Percentiles rank a stretch among this genome's conserved stretches.
These are phyloP conservation scores for Hypericum androsaemum DNA, from an alignment of 345 rosid genomes.

Conservation along the genomic window DNA sequence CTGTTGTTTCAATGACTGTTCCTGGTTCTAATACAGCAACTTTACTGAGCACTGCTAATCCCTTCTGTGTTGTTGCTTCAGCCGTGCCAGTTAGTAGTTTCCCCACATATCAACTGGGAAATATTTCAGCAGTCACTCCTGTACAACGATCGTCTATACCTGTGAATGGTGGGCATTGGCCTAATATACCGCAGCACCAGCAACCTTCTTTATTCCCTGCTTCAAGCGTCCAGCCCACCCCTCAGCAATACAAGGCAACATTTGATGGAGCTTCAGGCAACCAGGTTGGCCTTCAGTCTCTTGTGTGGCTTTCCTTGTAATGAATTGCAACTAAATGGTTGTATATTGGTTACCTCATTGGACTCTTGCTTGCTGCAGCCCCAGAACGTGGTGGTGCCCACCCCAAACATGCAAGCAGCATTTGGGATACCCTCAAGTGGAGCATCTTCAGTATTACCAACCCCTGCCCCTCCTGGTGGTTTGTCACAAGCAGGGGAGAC, in stretches of 20 bases:
- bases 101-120: slow-evolving; percentile 23
- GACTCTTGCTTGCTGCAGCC: slow-evolving; percentile 32
- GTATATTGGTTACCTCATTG: slow-evolving; percentile 6
- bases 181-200: slow-evolving; percentile 31
- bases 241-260: slow-evolving; percentile 37
- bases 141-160: slow-evolving; percentile 25
- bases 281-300: slow-evolving; percentile 38
- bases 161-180: slow-evolving; percentile 27
- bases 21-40: slow-evolving; percentile 18
- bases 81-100: slow-evolving; percentile 20
- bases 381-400: slow-evolving; percentile 29
- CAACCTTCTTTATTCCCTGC: slow-evolving; percentile 39
- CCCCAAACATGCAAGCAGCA: slow-evolving; percentile 37
- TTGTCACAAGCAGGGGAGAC: slow-evolving; percentile 32
- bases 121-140: slow-evolving; percentile 21
- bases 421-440: slow-evolving; percentile 36
- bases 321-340: slow-evolving; percentile 7
- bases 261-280: slow-evolving; percentile 36
- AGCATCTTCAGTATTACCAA: slow-evolving; percentile 24
- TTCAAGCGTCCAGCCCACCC: slow-evolving; percentile 28
- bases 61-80: slow-evolving; percentile 6
- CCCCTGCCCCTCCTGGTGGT: slow-evolving; percentile 23
- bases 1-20: slow-evolving; percentile 14
- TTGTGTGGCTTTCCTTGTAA: not conserved
- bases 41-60: slow-evolving; percentile 19